Evolutionary conservation across 108 stramenopile species (phyloP).

Genomic region (Skeletonema grethae): DNA sequence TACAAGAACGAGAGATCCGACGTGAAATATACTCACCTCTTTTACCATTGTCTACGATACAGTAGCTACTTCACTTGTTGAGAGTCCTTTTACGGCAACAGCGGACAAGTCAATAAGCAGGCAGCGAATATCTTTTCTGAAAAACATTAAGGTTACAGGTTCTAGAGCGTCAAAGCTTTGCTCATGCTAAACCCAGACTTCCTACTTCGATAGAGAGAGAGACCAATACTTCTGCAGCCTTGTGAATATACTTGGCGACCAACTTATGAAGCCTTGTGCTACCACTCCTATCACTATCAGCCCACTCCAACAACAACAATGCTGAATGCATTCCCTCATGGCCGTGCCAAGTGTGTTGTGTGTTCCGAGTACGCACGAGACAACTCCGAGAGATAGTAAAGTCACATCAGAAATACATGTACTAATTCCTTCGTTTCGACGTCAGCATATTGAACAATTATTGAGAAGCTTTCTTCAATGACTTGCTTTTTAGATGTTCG

Average conservation of each 20-base stretch:
- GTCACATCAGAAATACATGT: not conserved
- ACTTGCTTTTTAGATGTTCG: not conserved
- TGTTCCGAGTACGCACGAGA: not conserved
- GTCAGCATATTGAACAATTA: not conserved
- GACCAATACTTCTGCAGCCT: not conserved
- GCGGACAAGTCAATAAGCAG: not conserved
- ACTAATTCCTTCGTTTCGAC: not conserved
- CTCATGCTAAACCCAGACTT: not conserved
- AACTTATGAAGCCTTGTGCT: no score
- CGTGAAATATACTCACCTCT: not conserved
- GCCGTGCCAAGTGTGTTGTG: not conserved
- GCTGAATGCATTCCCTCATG: not conserved
- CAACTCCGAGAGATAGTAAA: not conserved
- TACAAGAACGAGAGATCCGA: not conserved
- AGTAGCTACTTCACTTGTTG: not conserved
- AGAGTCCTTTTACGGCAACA: not conserved
- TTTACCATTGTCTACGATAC: not conserved
- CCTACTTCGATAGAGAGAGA: not conserved
- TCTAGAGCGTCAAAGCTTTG: not conserved
- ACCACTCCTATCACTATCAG: no score
- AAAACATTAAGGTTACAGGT: not conserved
- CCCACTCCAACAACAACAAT: not conserved
- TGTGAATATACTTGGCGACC: not conserved
- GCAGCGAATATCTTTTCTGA: not conserved
- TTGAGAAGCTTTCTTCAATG: not conserved